Evolutionary conservation across 257 asterid species (phyloP).

Genomic region (Solanum dulcamara): DNA sequence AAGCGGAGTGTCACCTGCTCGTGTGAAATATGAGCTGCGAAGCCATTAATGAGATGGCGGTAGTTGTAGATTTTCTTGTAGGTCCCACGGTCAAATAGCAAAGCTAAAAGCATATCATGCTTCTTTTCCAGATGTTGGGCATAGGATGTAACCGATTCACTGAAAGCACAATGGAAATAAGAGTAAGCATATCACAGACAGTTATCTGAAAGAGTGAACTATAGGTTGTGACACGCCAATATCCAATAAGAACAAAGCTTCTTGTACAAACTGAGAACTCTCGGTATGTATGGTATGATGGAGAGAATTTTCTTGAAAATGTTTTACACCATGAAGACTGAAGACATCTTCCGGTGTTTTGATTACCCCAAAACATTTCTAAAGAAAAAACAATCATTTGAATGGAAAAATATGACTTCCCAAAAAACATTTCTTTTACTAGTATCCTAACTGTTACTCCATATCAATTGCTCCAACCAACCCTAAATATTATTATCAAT

Average conservation of each 20-base stretch:
- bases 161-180: slow-evolving; percentile 17
- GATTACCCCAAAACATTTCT: not conserved
- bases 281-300: not conserved
- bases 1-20: slow-evolving; percentile 67
- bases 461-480: not conserved
- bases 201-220: not conserved
- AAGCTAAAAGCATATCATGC: slow-evolving; percentile 90
- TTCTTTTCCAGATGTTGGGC: slow-evolving; percentile 67
- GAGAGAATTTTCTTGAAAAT: not conserved
- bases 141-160: slow-evolving; percentile 61
- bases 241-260: not conserved
- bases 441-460: not conserved
- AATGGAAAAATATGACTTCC: not conserved
- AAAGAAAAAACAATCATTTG: not conserved
- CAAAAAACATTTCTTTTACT: not conserved
- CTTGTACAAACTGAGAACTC: not conserved
- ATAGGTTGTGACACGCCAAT: not conserved
- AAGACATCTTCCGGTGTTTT: not conserved
- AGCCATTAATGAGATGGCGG: slow-evolving; percentile 85
- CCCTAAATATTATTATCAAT: not conserved
- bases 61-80: slow-evolving; percentile 89
- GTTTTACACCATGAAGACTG: not conserved
- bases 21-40: slow-evolving; percentile 75
- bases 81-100: slow-evolving; percentile 75
- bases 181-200: not conserved